Percentiles rank a stretch among this genome's conserved stretches.
Conservation (phyloP, 192 early-diverging fungal genomes). For the Chytriomyces sp. region DNA sequence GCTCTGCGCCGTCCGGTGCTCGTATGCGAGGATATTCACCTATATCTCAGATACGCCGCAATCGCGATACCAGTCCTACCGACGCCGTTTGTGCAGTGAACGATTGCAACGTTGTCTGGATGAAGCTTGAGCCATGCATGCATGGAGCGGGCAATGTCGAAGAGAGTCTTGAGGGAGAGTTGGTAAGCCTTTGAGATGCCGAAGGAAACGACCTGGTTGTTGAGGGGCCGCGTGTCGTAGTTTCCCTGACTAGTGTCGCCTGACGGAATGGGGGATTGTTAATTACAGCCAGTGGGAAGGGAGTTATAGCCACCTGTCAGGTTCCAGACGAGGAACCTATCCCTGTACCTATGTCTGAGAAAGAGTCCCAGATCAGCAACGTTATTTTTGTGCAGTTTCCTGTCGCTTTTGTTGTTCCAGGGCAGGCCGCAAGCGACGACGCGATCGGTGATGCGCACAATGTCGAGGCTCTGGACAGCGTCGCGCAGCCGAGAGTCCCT, state of each 20-base stretch:
- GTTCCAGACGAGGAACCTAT: constrained; percentile 61
- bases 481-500: too few relatives aligned
- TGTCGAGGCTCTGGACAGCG: too few relatives aligned
- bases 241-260: constrained; percentile 51
- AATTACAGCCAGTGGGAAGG: background rate
- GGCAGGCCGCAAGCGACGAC: constrained; percentile 48
- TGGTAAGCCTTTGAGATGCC: constrained; percentile 53
- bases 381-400: constrained; percentile 45
- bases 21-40: too few relatives aligned
- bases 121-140: constrained; percentile 56
- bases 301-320: constrained; percentile 42
- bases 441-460: constrained; percentile 55
- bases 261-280: background rate
- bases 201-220: constrained; percentile 54
- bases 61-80: constrained; percentile 48
- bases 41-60: constrained; percentile 53
- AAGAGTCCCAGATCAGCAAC: constrained; percentile 51
- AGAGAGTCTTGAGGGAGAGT: constrained; percentile 47
- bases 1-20: too few relatives aligned
- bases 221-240: constrained; percentile 52
- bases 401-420: constrained; percentile 38
- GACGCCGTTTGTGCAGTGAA: constrained; percentile 59
- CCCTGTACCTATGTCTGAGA: constrained; percentile 50
- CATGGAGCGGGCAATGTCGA: constrained; percentile 59
- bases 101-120: constrained; percentile 50